These are phyloP conservation scores for Sporothrix phasma DNA, from an alignment of 2,329 filamentous ascomycete species.

Conservation along the genomic window DNA sequence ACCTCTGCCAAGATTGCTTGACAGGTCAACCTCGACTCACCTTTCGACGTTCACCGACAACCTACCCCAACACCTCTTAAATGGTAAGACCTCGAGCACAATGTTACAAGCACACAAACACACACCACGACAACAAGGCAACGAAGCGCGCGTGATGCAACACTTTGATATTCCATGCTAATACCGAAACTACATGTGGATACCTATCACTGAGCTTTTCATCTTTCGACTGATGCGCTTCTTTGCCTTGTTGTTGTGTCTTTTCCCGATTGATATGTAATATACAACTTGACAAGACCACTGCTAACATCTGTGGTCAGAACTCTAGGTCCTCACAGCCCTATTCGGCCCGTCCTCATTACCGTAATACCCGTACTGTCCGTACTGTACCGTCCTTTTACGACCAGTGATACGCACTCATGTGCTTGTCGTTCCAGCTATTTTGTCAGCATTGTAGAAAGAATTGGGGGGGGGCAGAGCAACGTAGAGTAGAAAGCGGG, in stretches of 20 bases:
- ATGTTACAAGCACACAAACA: not conserved
- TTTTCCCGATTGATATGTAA: slow-evolving; percentile 18
- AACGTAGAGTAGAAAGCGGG: no score
- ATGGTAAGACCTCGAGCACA: slow-evolving; percentile 14
- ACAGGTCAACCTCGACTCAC: not conserved
- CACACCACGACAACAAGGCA: slow-evolving; percentile 8
- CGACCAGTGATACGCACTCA: slow-evolving; percentile 34
- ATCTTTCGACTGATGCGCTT: slow-evolving; percentile 67
- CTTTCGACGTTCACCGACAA: not conserved
- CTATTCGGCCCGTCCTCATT: not conserved
- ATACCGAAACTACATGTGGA: slow-evolving; percentile 62
- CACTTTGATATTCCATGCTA: slow-evolving; percentile 65
- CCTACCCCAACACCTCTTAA: not conserved
- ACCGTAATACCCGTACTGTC: not conserved
- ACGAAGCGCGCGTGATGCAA: slow-evolving; percentile 49
- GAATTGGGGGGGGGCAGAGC: not conserved
- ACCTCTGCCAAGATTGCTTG: not conserved
- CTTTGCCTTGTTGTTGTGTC: slow-evolving; percentile 24
- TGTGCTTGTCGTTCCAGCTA: slow-evolving; percentile 44
- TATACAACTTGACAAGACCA: not conserved
- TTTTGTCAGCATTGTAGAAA: not conserved
- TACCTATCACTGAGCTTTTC: slow-evolving; percentile 60
- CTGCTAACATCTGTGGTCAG: slow-evolving; percentile 4
- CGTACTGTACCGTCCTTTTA: no score
- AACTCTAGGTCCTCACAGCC: not conserved